These are phyloP conservation scores for Cladosporium cucumerinum DNA, from an alignment of 2,329 filamentous ascomycete species.

Conservation along the genomic window DNA sequence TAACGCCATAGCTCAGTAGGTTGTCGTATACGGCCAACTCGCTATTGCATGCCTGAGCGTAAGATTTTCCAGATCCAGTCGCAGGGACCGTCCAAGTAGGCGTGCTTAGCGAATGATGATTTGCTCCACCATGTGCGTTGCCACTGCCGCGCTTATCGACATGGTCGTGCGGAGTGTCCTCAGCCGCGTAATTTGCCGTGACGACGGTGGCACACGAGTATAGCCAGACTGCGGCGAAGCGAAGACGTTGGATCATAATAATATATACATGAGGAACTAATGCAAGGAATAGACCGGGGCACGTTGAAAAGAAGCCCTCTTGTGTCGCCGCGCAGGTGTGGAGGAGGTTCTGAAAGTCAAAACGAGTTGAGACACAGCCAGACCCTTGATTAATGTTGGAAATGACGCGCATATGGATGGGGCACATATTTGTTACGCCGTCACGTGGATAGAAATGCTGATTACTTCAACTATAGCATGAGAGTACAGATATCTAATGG, in stretches of 20 bases:
- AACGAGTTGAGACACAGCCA: not conserved
- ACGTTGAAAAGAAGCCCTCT: conserved; percentile 1
- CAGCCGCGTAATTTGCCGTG: not conserved
- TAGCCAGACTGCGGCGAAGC: not conserved
- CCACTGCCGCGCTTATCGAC: not conserved
- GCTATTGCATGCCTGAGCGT: conserved; percentile 6
- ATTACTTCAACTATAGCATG: not conserved
- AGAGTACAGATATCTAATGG: not conserved
- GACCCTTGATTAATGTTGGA: not conserved
- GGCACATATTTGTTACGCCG: not conserved
- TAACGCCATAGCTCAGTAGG: conserved; percentile 12
- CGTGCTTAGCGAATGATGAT: not conserved
- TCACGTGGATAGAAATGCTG: not conserved
- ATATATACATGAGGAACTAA: conserved; percentile 2
- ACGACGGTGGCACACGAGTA: not conserved
- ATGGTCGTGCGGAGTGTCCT: conserved; percentile 1
- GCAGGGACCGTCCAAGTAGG: conserved; percentile 13
- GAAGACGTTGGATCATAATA: not conserved
- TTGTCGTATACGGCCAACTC: conserved; percentile 7
- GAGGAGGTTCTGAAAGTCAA: not conserved
- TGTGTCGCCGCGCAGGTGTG: not conserved
- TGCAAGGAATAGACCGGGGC: not conserved
- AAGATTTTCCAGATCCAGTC: conserved; percentile 11
- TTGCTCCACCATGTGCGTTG: not conserved
- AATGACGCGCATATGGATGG: not conserved